Percentiles rank a stretch among this genome's conserved stretches.
phyloP scores from a whole-genome alignment of 169 alveolate species.

The Plasmodium adleri region DNA sequence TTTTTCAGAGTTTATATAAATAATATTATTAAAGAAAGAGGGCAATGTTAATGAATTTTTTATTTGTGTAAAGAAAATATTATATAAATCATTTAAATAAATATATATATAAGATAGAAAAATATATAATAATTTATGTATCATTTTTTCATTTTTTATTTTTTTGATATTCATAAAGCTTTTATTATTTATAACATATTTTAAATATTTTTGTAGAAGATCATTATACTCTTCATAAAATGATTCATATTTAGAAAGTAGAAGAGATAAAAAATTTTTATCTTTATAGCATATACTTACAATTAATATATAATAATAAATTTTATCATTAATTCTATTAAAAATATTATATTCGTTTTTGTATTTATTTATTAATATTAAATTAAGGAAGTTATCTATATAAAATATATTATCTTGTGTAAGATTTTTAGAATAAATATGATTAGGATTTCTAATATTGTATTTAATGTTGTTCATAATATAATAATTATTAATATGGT shows the following conservation, averaged over 20 bases:
- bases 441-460: too few relatives aligned
- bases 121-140: slow-evolving; percentile 50
- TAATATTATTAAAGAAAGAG: slow-evolving; percentile 63
- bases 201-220: slow-evolving; percentile 41
- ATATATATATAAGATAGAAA: slow-evolving; percentile 58
- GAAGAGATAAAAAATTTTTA: slow-evolving; percentile 44
- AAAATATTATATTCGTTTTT: slow-evolving; percentile 16
- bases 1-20: slow-evolving; percentile 13
- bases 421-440: slow-evolving; percentile 20
- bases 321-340: slow-evolving; percentile 37
- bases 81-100: slow-evolving; percentile 55
- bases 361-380: slow-evolving; percentile 19
- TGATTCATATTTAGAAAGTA: slow-evolving; percentile 42
- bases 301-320: slow-evolving; percentile 53
- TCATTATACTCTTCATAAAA: slow-evolving; percentile 53
- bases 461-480: too few relatives aligned
- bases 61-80: slow-evolving; percentile 51
- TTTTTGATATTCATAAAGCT: slow-evolving; percentile 32
- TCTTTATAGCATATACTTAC: slow-evolving; percentile 66
- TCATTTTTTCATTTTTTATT: slow-evolving; percentile 67
- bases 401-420: slow-evolving; percentile 46
- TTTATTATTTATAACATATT: slow-evolving; percentile 55
- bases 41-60: slow-evolving; percentile 54
- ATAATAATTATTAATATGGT: too few relatives aligned
- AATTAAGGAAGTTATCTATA: slow-evolving; percentile 44